phyloP scores from a whole-genome alignment of 179 eudicot genomes.

The Beta lomatogona region DNA sequence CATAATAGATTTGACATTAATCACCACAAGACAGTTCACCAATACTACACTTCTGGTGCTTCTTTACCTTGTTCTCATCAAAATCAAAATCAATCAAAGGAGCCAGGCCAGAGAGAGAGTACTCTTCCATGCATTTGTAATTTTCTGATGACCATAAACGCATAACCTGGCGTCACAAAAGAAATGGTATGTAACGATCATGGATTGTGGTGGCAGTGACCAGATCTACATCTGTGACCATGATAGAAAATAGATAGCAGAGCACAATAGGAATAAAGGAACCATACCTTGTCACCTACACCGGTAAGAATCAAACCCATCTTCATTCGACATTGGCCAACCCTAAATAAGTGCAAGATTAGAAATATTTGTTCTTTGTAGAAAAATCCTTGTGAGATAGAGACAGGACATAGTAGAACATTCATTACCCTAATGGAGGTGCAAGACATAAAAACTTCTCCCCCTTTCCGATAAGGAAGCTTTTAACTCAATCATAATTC shows the following conservation, averaged over 20 bases:
- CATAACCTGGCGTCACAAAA: constrained; percentile 56
- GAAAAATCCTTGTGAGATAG: constrained; percentile 2
- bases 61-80: constrained; percentile 86
- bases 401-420: background rate
- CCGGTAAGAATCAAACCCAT: constrained; percentile 84
- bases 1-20: background rate
- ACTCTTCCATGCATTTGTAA: constrained; percentile 78
- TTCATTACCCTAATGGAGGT: constrained; percentile 1
- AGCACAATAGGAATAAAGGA: constrained; percentile 4
- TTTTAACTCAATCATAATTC: background rate
- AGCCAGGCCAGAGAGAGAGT: constrained; percentile 51
- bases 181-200: background rate
- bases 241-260: constrained; percentile 6
- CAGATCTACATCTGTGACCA: background rate
- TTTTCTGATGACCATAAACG: constrained; percentile 86
- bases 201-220: background rate
- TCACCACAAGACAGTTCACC: background rate
- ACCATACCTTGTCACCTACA: constrained; percentile 79
- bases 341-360: constrained; percentile 40
- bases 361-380: background rate
- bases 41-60: constrained; percentile 3
- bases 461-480: background rate
- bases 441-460: background rate
- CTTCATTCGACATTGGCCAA: constrained; percentile 79
- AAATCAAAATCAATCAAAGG: constrained; percentile 85